These are phyloP conservation scores for Pleurotus tuber-regium DNA, from an alignment of 768 basidiomycete species.

Conservation along the genomic window DNA sequence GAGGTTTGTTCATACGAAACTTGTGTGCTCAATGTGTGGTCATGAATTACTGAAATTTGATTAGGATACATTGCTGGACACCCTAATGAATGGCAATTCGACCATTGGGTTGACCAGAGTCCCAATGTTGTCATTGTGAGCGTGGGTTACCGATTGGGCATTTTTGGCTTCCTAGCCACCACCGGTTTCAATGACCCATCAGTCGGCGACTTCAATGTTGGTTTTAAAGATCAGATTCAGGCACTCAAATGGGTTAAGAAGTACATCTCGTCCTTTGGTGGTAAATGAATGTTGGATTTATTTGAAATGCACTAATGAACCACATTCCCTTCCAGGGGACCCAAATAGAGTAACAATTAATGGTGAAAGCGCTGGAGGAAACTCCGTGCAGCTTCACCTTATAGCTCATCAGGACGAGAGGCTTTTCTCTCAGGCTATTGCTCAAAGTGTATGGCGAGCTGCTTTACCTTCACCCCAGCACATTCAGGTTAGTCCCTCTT, in stretches of 20 bases:
- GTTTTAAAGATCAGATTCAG: constrained; percentile 3
- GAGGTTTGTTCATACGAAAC: constrained; percentile 29
- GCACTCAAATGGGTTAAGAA: constrained; percentile 58
- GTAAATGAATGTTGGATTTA: constrained; percentile 17
- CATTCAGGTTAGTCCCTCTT: constrained; percentile 45
- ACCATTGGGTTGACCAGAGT: constrained; percentile 57
- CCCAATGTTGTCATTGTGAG: constrained; percentile 4
- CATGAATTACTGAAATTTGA: background rate
- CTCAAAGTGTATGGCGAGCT: constrained; percentile 56
- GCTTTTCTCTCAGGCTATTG: constrained; percentile 55
- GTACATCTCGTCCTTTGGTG: constrained; percentile 54
- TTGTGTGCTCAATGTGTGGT: background rate
- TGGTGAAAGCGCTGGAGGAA: background rate
- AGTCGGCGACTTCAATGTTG: constrained; percentile 1
- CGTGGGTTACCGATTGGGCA: constrained; percentile 11
- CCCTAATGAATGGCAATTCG: constrained; percentile 62
- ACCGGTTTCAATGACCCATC: constrained; percentile 25
- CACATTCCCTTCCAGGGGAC: constrained; percentile 23
- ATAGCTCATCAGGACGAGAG: constrained; percentile 37
- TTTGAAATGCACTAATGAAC: too few relatives aligned
- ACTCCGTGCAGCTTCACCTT: constrained; percentile 50
- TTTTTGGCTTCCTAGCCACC: constrained; percentile 40
- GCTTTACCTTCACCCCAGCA: constrained; percentile 50
- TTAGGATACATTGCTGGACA: constrained; percentile 57
- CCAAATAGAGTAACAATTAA: constrained; percentile 42